These are phyloP conservation scores for Naegleria fowleri DNA, from an alignment of 208 protist genomes.

Conservation along the genomic window DNA sequence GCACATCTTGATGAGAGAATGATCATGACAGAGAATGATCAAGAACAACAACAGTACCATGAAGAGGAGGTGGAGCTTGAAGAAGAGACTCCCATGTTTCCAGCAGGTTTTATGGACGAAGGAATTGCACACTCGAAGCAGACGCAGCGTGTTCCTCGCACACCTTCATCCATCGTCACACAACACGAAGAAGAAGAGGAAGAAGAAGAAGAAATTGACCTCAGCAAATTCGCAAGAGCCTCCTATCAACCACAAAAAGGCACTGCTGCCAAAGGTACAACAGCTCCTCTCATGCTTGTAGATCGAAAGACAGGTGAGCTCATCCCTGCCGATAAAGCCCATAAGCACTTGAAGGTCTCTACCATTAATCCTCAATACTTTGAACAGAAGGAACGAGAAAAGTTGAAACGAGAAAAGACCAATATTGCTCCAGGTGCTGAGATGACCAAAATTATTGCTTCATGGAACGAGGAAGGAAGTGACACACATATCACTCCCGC, in stretches of 20 bases:
- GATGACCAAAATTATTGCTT: not conserved
- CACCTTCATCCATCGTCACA: not conserved
- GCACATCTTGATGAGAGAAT: not conserved
- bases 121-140: not conserved
- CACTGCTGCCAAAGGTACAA: not conserved
- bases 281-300: not conserved
- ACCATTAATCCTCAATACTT: not conserved
- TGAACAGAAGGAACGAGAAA: conserved; percentile 20
- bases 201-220: not conserved
- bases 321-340: not conserved
- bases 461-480: not conserved
- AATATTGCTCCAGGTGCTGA: not conserved
- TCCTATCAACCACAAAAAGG: not conserved
- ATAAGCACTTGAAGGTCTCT: not conserved
- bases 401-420: not conserved
- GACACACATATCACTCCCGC: not conserved
- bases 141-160: not conserved
- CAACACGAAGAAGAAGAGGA: not conserved
- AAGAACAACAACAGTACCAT: not conserved
- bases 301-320: conserved; percentile 10
- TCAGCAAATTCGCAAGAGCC: not conserved
- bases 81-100: not conserved
- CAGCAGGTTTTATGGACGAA: not conserved
- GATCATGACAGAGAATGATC: not conserved
- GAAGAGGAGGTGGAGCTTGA: not conserved